phyloP scores from a whole-genome alignment of 1,284 basidiomycete species.

The Rhodotorula sp. region DNA sequence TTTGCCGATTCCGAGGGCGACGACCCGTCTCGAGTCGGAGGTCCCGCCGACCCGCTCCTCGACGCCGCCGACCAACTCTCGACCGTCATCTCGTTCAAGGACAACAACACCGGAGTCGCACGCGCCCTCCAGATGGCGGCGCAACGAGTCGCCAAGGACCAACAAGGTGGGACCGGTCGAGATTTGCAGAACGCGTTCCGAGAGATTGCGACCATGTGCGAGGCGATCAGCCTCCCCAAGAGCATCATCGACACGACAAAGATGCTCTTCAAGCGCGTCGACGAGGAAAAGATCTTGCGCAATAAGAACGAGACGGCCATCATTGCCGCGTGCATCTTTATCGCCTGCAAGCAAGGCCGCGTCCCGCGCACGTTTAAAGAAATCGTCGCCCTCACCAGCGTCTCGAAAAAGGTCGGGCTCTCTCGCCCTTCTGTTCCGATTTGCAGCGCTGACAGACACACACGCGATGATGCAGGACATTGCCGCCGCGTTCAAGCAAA shows the following conservation, averaged over 20 bases:
- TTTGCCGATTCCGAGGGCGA: constrained; percentile 97
- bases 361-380: constrained; percentile 94
- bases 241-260: constrained; percentile 93
- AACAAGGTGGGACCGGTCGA: constrained; percentile 62
- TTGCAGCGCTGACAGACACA: neutral
- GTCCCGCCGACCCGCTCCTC: constrained; percentile 79
- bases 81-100: constrained; percentile 90
- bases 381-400: constrained; percentile 87
- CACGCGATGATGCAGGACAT: constrained; percentile 56
- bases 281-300: constrained; percentile 88
- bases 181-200: constrained; percentile 84
- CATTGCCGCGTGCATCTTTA: constrained; percentile 97
- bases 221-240: constrained; percentile 91
- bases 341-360: constrained; percentile 90
- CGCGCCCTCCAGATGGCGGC: constrained; percentile 89
- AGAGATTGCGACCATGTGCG: constrained; percentile 89
- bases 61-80: constrained; percentile 92
- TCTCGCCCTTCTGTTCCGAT: neutral
- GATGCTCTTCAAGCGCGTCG: constrained; percentile 93
- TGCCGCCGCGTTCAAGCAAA: constrained; percentile 89
- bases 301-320: constrained; percentile 90
- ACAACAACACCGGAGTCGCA: constrained; percentile 89
- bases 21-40: constrained; percentile 99
- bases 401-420: constrained; percentile 73
- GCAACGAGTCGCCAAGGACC: constrained; percentile 67